Evolutionary conservation across 1,139 yeast genomes (phyloP).

Genomic region (Yamadazyma sp.): DNA sequence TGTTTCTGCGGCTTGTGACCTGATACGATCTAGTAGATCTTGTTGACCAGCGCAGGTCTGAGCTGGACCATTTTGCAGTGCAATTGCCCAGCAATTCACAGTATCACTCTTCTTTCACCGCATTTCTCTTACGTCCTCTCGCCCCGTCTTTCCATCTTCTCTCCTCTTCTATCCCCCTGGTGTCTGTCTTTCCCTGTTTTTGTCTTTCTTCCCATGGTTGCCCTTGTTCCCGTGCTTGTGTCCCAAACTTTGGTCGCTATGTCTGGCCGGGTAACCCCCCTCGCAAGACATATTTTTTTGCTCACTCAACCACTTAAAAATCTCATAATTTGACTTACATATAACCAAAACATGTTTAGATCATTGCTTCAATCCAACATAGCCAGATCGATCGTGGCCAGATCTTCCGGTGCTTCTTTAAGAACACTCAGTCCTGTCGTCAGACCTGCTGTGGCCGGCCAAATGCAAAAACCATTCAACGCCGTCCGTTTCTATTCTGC

Average conservation of each 20-base stretch:
- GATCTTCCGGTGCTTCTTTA: slow-evolving; percentile 11
- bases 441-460: slow-evolving; percentile 4
- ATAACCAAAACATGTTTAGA: slow-evolving; percentile 35
- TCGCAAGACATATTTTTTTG: slow-evolving; percentile 8
- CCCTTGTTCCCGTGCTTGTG: no score
- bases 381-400: slow-evolving; percentile 20
- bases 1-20: no score
- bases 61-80: no score
- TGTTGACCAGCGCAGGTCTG: no score
- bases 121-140: no score
- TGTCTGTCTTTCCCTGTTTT: no score
- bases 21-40: no score
- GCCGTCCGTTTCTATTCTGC: slow-evolving; percentile 54
- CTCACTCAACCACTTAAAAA: slow-evolving; percentile 14
- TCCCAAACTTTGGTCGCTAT: no score
- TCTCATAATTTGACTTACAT: slow-evolving; percentile 8
- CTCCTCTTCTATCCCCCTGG: no score
- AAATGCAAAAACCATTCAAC: slow-evolving; percentile 13
- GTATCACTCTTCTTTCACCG: no score
- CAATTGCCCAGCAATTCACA: no score
- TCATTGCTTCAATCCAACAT: slow-evolving; percentile 23
- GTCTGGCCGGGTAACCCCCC: slow-evolving; percentile 11
- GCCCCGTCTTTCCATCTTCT: no score
- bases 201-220: neutral
- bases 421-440: slow-evolving; percentile 5